These are phyloP conservation scores for Podaxis sp. DNA, from an alignment of 768 basidiomycete genomes.

Conservation along the genomic window DNA sequence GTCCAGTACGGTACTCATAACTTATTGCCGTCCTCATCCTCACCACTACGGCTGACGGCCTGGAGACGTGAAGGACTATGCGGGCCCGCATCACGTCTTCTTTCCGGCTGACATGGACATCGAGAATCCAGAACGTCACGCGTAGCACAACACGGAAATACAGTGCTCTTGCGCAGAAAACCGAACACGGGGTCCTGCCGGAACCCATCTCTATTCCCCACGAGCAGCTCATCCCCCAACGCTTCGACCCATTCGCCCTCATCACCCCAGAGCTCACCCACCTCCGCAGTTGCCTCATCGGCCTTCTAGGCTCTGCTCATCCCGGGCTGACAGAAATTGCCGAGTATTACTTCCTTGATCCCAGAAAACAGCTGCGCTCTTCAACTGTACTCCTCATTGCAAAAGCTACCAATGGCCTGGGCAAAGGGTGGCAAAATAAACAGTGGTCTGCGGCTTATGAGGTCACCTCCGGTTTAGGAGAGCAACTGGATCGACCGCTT, in stretches of 20 bases:
- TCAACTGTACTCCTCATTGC: slow-evolving; percentile 86
- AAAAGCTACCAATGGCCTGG: slow-evolving; percentile 91
- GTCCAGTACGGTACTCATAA: background rate
- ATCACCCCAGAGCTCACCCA: slow-evolving; percentile 71
- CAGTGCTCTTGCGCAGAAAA: slow-evolving; percentile 41
- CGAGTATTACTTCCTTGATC: slow-evolving; percentile 87
- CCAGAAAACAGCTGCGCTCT: slow-evolving; percentile 89
- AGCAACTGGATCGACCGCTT: slow-evolving; percentile 77
- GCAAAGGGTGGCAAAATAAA: slow-evolving; percentile 58
- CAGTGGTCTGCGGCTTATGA: slow-evolving; percentile 60
- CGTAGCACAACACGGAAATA: slow-evolving; percentile 33
- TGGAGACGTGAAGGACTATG: slow-evolving; percentile 5
- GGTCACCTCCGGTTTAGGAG: slow-evolving; percentile 47
- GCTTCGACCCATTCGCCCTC: slow-evolving; percentile 61
- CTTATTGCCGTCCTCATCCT: background rate
- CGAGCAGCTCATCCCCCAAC: slow-evolving; percentile 20
- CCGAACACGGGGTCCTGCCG: slow-evolving; percentile 26
- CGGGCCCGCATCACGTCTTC: slow-evolving; percentile 14
- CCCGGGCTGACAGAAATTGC: slow-evolving; percentile 86
- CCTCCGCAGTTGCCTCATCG: slow-evolving; percentile 69
- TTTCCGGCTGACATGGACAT: slow-evolving; percentile 14
- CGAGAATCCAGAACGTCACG: slow-evolving; percentile 20
- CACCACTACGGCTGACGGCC: background rate
- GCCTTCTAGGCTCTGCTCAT: slow-evolving; percentile 84
- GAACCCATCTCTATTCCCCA: slow-evolving; percentile 28